Conservation (phyloP, 441 rosid genomes). For the Corymbia calophylla region DNA sequence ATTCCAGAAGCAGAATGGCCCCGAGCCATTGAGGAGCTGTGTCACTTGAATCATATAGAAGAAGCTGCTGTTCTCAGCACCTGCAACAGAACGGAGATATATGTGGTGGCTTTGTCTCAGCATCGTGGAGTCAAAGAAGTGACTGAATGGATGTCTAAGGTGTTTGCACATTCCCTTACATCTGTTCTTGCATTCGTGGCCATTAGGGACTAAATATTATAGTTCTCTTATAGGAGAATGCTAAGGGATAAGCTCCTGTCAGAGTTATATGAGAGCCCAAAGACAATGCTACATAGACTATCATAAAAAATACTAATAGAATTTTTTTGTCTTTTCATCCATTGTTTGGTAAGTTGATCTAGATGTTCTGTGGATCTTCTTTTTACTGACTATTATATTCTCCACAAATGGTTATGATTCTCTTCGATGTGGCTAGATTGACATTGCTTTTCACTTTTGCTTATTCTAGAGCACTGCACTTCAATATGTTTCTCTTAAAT, state of each 20-base stretch:
- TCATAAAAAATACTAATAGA: neutral
- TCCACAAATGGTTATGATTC: neutral
- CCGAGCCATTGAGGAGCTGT: conserved; percentile 77
- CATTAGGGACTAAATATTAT: neutral
- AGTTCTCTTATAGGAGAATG: neutral
- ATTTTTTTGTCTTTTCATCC: neutral
- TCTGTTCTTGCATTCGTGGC: neutral
- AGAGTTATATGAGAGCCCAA: neutral
- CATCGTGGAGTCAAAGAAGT: conserved; percentile 98
- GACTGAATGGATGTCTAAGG: conserved; percentile 99
- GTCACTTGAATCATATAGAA: conserved; percentile 84
- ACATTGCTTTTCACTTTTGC: neutral
- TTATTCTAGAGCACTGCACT: neutral
- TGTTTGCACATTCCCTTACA: conserved; percentile 8
- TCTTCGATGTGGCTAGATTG: neutral
- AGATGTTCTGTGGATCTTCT: neutral
- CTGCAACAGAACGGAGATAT: conserved; percentile 94
- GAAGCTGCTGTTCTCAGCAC: conserved; percentile 99
- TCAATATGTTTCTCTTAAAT: neutral
- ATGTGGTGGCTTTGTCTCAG: conserved; percentile 86
- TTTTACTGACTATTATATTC: neutral
- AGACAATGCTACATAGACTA: neutral
- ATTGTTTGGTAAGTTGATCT: neutral
- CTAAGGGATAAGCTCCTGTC: neutral
- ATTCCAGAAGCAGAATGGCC: conserved; percentile 99